Evolutionary conservation across 257 asterid genomes (phyloP).

Genomic region (Paulownia fortunei): DNA sequence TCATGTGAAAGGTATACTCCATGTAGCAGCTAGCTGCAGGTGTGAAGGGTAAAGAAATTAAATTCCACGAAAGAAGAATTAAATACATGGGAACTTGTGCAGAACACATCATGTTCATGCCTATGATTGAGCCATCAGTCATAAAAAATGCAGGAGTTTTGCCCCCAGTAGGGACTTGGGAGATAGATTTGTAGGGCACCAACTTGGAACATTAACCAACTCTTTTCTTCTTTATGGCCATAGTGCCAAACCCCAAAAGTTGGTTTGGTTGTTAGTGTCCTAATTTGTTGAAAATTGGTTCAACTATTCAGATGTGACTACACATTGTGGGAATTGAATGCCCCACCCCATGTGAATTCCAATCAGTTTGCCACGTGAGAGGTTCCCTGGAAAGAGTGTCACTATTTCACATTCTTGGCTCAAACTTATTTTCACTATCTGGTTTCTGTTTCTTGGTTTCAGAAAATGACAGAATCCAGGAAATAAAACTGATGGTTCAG

Average conservation of each 20-base stretch:
- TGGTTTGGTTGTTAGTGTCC: conserved; percentile 26
- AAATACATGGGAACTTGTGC: neutral
- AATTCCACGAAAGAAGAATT: neutral
- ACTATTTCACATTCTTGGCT: neutral
- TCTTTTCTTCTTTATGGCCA: conserved; percentile 20
- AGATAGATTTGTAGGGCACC: conserved; percentile 45
- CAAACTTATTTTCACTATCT: conserved; percentile 11
- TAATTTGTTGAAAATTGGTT: conserved; percentile 34
- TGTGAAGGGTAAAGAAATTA: neutral
- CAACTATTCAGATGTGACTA: conserved; percentile 45
- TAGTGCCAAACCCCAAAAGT: conserved; percentile 26
- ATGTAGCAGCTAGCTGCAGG: too few species aligned
- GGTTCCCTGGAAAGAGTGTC: conserved; percentile 21
- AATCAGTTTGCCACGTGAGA: conserved; percentile 41
- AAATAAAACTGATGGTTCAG: neutral
- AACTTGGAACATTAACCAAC: conserved; percentile 27
- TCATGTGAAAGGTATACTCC: too few species aligned
- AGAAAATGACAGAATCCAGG: conserved; percentile 19
- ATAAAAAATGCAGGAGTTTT: conserved; percentile 17
- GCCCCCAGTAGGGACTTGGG: conserved; percentile 16
- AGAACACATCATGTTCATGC: conserved; percentile 30
- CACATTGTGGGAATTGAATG: conserved; percentile 34
- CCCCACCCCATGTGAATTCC: conserved; percentile 53
- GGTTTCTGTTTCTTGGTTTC: conserved; percentile 7
- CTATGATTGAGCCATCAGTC: conserved; percentile 23